These are phyloP conservation scores for Cytospora paraplurivora DNA, from an alignment of 2,329 filamentous ascomycete genomes.

Conservation along the genomic window DNA sequence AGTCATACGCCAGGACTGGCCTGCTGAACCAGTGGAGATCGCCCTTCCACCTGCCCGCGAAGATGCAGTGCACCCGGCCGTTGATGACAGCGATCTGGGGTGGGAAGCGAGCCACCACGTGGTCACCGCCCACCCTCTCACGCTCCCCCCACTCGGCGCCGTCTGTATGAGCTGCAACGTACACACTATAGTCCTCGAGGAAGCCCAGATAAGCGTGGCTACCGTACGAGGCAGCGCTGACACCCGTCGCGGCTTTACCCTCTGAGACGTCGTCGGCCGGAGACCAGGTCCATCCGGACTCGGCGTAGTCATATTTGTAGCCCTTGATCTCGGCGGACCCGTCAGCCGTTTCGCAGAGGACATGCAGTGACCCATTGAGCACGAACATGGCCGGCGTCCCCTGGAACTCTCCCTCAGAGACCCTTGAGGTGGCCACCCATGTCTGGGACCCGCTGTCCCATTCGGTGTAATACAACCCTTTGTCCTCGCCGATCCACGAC, in stretches of 20 bases:
- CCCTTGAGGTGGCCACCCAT: constrained; percentile 24
- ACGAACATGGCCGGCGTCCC: constrained; percentile 41
- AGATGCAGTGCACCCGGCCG: constrained; percentile 27
- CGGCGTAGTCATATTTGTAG: constrained; percentile 37
- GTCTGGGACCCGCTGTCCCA: constrained; percentile 33
- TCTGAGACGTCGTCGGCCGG: constrained; percentile 39
- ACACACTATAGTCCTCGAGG: constrained; percentile 19
- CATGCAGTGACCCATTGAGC: constrained; percentile 37
- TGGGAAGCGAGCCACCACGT: constrained; percentile 16
- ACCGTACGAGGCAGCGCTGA: constrained; percentile 27
- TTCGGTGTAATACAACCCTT: constrained; percentile 35
- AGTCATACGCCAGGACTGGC: constrained; percentile 37
- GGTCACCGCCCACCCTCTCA: constrained; percentile 17
- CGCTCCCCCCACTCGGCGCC: constrained; percentile 8
- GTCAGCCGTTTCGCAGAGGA: constrained; percentile 36
- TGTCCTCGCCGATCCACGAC: constrained; percentile 35
- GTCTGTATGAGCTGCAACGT: constrained; percentile 23
- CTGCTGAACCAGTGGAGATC: constrained; percentile 42
- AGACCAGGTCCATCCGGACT: constrained; percentile 38
- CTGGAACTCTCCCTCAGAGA: constrained; percentile 19
- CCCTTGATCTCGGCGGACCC: constrained; percentile 36
- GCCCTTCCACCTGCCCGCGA: constrained; percentile 32
- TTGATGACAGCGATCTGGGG: constrained; percentile 27
- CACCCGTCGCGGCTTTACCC: constrained; percentile 30
- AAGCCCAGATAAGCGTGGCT: constrained; percentile 25